Percentiles rank a stretch among this genome's conserved stretches.
Conservation (phyloP, 2,329 filamentous ascomycete genomes). For the Diaporthe sp. region DNA sequence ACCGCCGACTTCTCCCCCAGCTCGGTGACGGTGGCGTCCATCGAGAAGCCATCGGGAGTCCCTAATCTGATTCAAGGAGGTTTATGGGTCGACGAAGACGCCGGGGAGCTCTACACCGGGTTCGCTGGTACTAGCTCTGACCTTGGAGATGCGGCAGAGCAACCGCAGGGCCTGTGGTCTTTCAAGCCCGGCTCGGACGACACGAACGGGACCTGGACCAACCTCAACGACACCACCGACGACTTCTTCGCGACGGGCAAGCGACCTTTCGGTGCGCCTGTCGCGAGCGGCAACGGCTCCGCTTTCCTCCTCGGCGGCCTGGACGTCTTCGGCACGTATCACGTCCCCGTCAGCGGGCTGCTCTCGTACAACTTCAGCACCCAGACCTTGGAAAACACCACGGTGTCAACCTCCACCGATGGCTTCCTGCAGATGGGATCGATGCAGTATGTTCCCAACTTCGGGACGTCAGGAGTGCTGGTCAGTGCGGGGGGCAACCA, state of each 20-base stretch:
- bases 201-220: slow-evolving; percentile 29
- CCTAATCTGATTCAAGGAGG: slow-evolving; percentile 14
- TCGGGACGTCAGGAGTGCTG: slow-evolving; percentile 23
- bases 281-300: slow-evolving; percentile 26
- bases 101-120: slow-evolving; percentile 19
- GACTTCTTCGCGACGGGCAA: background rate
- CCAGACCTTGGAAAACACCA: slow-evolving; percentile 24
- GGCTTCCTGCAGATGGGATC: slow-evolving; percentile 16
- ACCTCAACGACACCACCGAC: slow-evolving; percentile 16
- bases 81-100: slow-evolving; percentile 5
- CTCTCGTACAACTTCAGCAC: slow-evolving; percentile 29
- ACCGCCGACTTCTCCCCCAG: slow-evolving; percentile 7
- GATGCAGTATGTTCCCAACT: slow-evolving; percentile 32
- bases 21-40: slow-evolving; percentile 6
- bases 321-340: background rate
- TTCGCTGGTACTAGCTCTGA: slow-evolving; percentile 10
- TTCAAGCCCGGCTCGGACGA: slow-evolving; percentile 16
- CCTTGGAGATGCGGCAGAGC: slow-evolving; percentile 12
- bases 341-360: slow-evolving; percentile 26
- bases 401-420: background rate
- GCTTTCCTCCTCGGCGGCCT: slow-evolving; percentile 28
- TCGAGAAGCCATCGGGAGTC: slow-evolving; percentile 1
- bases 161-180: slow-evolving; percentile 28
- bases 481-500: slow-evolving; percentile 13
- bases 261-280: slow-evolving; percentile 11